Evolutionary conservation across 768 basidiomycete species (phyloP).

Genomic region (Tulasnella sp.): DNA sequence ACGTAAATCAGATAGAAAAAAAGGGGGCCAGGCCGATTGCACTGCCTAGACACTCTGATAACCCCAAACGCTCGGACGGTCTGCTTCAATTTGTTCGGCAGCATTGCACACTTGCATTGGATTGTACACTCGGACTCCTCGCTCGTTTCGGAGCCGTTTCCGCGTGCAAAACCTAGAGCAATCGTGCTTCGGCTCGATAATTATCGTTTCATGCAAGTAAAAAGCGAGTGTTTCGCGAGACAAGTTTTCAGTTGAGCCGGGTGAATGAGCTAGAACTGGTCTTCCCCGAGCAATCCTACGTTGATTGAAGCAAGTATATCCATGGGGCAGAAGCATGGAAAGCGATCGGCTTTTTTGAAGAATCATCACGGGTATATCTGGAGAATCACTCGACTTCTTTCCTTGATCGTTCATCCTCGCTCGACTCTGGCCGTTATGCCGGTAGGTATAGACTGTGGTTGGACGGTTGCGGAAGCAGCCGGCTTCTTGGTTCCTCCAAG

Average conservation of each 20-base stretch:
- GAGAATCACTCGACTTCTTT: neutral
- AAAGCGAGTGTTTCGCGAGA: neutral
- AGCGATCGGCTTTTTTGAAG: neutral
- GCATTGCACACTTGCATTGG: neutral
- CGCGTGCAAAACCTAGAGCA: neutral
- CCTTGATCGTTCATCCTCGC: neutral
- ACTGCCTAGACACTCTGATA: neutral
- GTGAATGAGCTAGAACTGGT: neutral
- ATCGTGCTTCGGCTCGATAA: neutral
- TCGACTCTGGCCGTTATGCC: neutral
- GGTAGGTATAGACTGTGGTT: too few species aligned
- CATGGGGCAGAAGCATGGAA: neutral
- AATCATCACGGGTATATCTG: neutral
- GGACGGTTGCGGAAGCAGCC: too few species aligned
- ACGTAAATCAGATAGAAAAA: neutral
- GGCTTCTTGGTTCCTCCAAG: neutral
- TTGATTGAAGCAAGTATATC: neutral
- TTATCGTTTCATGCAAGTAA: neutral
- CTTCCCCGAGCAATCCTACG: neutral
- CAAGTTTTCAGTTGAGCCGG: neutral
- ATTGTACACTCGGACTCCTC: neutral
- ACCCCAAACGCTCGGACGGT: neutral
- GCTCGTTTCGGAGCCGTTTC: neutral
- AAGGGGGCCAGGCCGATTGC: neutral
- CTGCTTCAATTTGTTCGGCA: neutral